A percentile compares a stretch with the other conserved stretches of the same genome.
These are phyloP conservation scores for Geotrichum europaeum DNA, from an alignment of 1,139 yeast species.

Conservation along the genomic window DNA sequence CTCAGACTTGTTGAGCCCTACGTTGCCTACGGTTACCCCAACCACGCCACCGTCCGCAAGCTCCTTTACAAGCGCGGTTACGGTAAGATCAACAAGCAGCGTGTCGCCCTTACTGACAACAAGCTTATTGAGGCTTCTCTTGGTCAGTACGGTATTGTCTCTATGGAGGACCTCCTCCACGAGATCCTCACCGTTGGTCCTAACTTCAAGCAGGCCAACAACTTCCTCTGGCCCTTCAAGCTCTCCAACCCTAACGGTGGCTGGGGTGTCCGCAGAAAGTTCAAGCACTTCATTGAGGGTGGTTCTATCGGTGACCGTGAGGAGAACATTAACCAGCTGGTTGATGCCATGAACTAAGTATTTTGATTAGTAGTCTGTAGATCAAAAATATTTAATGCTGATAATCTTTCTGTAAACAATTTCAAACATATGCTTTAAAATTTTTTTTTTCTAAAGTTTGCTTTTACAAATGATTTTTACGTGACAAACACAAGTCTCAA, in stretches of 20 bases:
- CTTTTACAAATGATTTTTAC: background rate
- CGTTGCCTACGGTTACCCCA: slow-evolving; percentile 99
- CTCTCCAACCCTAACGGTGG: slow-evolving; percentile 99
- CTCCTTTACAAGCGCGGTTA: slow-evolving; percentile 99
- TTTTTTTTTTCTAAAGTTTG: background rate
- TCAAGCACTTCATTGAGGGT: slow-evolving; percentile 99
- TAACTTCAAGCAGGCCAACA: slow-evolving; percentile 99
- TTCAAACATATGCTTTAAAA: background rate
- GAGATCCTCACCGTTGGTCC: slow-evolving; percentile 99
- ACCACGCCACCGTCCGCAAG: slow-evolving; percentile 90
- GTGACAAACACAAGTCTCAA: background rate
- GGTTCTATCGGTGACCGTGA: slow-evolving; percentile 99
- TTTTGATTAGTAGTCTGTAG: background rate
- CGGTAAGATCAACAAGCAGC: slow-evolving; percentile 99
- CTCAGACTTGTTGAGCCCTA: slow-evolving; percentile 97
- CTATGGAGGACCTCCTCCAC: slow-evolving; percentile 97
- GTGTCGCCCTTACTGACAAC: slow-evolving; percentile 86
- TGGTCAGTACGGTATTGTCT: slow-evolving; percentile 95
- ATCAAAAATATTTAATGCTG: background rate
- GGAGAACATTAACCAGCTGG: slow-evolving; percentile 95
- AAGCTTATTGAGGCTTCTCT: slow-evolving; percentile 86
- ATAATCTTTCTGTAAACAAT: background rate
- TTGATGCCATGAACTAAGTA: slow-evolving; percentile 51
- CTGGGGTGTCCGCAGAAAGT: slow-evolving; percentile 98
- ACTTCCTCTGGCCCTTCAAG: slow-evolving; percentile 99